Evolutionary conservation across 768 basidiomycete genomes (phyloP), one percentile per base, ranked within the genome.

Genomic region (Gelatoporia subvermispora): DNA sequence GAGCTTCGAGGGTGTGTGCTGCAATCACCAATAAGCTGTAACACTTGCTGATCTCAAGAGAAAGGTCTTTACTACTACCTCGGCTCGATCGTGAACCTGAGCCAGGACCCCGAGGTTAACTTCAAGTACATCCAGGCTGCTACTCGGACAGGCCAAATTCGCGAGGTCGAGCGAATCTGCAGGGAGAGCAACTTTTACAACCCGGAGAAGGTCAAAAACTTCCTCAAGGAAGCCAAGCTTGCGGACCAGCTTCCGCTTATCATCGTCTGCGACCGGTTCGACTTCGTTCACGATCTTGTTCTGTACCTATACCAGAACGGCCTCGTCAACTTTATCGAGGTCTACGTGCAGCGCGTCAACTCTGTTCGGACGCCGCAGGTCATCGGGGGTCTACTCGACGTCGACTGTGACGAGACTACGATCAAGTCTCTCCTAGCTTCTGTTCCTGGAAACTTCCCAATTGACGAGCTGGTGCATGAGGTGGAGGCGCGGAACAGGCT

Each of bases 81-180:
- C 39, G 96, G 96, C 22, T 95, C 95, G 9, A 79, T 99, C 56
- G 96, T 99, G 65, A 99, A 98, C 70, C 78, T 99, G 55, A 92
- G 88, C 65, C 82, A 92, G 65, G 96, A 99, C 67, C 79, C 90
- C 4, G 96, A 99, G 66, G 95, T 99, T 2, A 89, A 97, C 74
- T 99, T 96, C 84, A 98, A 99, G 75, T 98, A 98, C 71, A 97
- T 99, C 62, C 95, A 98, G 63, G 96, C 96, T 22, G 96, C 96
- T 5, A 95, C 93, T 2, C 84, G 95, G 22, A 99, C 96, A 23
- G 94, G 95, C 36, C 96, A 98, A 65, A 93, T 99, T 58, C 88
- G 96, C 42, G 96, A 99, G 66, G 96, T 99, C 48, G 96, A 99
- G 70, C 93, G 96, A 40, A 95, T 99, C 62, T 97, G 94, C 65